Conservation (phyloP, 352 stramenopile genomes). For the Plasmopara halstedii region DNA sequence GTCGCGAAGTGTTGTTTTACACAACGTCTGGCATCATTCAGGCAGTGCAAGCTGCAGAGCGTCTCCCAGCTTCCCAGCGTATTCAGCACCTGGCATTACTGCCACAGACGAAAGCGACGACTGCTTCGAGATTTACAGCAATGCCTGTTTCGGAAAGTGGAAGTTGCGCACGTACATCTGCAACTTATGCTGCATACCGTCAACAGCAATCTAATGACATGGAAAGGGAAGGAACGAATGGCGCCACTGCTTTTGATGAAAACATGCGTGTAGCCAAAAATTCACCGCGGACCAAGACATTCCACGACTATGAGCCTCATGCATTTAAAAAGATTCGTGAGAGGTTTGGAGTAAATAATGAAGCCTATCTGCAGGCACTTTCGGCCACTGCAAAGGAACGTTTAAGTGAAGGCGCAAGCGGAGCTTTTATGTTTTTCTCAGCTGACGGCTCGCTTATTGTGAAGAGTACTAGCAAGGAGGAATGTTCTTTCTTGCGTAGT, state of each 20-base stretch:
- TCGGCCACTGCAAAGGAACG: constrained; percentile 83
- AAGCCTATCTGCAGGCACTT: constrained; percentile 75
- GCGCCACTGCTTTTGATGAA: constrained; percentile 53
- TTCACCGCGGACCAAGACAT: constrained; percentile 73
- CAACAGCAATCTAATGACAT: constrained; percentile 42
- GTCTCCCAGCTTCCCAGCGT: constrained; percentile 59
- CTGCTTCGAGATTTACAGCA: constrained; percentile 16
- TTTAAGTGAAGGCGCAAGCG: constrained; percentile 81
- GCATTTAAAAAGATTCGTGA: constrained; percentile 86
- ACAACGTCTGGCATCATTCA: constrained; percentile 87
- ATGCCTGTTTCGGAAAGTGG: constrained; percentile 24
- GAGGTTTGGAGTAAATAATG: constrained; percentile 78
- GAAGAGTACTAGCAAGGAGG: constrained; percentile 86
- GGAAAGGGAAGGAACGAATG: constrained; percentile 18
- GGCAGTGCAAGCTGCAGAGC: constrained; percentile 72
- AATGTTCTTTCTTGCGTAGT: constrained; percentile 77
- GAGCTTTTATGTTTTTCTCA: constrained; percentile 91
- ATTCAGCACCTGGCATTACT: constrained; percentile 80
- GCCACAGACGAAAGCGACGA: constrained; percentile 54
- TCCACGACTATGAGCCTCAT: constrained; percentile 84
- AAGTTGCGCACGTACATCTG: constrained; percentile 19
- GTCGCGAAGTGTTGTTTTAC: constrained; percentile 86
- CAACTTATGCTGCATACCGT: constrained; percentile 40
- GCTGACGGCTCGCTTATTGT: constrained; percentile 84
- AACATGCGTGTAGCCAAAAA: constrained; percentile 67